phyloP scores from a whole-genome alignment of 345 rosid genomes.

The Eucalyptus melliodora region DNA sequence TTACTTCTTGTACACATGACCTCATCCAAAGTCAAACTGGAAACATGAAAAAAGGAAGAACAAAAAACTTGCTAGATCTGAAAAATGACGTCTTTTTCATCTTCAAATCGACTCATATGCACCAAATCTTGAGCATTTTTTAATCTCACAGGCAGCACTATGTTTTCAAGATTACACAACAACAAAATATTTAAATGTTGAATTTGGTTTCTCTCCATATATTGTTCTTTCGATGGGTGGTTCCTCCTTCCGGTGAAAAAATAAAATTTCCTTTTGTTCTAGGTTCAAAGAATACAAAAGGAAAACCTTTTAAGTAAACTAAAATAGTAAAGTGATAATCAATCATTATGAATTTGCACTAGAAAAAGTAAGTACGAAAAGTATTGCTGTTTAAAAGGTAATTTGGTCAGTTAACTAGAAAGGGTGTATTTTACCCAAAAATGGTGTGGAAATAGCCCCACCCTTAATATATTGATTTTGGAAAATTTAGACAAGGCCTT shows the following conservation, averaged over 20 bases:
- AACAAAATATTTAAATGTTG: not conserved
- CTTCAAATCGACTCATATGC: not conserved
- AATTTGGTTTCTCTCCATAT: not conserved
- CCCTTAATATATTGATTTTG: not conserved
- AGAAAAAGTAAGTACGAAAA: not conserved
- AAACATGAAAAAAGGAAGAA: not conserved
- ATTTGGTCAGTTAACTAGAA: not conserved
- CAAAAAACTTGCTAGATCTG: not conserved
- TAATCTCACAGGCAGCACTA: not conserved
- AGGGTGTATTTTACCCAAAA: not conserved
- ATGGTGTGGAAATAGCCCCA: not conserved
- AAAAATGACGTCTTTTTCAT: not conserved
- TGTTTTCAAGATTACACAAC: not conserved
- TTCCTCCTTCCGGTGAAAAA: not conserved
- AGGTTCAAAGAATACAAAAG: not conserved
- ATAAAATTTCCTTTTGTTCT: not conserved
- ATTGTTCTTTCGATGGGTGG: not conserved
- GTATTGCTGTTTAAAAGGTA: not conserved
- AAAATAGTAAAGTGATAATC: not conserved
- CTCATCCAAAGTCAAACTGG: not conserved
- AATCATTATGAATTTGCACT: not conserved
- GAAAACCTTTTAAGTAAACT: not conserved
- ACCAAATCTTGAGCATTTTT: not conserved
- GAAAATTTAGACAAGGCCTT: not conserved
- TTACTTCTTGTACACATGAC: not conserved